Conservation (phyloP, 345 rosid genomes). For the Brassica juncea region DNA sequence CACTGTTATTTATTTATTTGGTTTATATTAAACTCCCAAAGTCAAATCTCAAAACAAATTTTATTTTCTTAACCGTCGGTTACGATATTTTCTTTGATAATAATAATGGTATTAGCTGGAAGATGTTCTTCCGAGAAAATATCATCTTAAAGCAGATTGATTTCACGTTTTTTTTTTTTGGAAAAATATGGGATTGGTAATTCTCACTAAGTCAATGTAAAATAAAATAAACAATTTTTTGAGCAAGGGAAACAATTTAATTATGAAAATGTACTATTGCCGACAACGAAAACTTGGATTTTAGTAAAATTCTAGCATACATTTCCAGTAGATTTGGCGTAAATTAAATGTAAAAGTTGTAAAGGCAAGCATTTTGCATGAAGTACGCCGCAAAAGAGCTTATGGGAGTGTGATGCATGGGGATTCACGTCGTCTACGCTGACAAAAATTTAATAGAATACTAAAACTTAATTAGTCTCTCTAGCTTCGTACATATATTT, state of each 20-base stretch:
- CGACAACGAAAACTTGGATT: conserved; percentile 6
- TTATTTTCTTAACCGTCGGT: neutral
- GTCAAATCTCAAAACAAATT: conserved; percentile 21
- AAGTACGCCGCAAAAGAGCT: conserved; percentile 58
- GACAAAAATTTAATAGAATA: conserved; percentile 15
- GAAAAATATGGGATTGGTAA: no score
- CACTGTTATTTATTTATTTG: neutral
- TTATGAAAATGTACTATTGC: neutral
- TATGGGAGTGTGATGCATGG: conserved; percentile 34
- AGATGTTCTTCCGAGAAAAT: neutral
- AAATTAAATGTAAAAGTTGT: neutral
- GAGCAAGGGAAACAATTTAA: neutral
- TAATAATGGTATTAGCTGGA: neutral
- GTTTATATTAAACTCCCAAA: neutral
- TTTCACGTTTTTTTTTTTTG: no score
- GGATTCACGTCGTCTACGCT: conserved; percentile 27
- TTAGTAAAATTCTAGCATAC: neutral
- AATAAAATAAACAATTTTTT: neutral
- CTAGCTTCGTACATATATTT: conserved; percentile 19
- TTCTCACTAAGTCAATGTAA: no score
- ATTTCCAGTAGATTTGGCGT: neutral
- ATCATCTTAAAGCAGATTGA: no score
- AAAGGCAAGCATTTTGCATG: conserved; percentile 35
- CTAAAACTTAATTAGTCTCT: conserved; percentile 8
- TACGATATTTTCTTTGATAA: neutral